Evolutionary conservation across 495 filamentous ascomycete species (phyloP), one percentile per base, ranked within the genome.

Genomic region (Hypoxylon fuscum): DNA sequence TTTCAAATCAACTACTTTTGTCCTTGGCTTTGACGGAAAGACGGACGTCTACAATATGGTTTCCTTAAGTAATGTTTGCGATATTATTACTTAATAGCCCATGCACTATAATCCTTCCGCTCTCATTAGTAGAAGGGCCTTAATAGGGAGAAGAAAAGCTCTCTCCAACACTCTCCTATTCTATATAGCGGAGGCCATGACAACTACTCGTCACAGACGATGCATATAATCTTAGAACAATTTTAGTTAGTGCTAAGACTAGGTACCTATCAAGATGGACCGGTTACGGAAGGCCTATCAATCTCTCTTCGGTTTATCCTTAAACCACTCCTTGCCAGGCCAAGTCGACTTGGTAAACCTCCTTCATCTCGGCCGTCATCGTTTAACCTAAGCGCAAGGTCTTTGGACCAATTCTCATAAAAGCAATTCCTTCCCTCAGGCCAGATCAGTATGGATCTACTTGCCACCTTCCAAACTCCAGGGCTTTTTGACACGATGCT

Each of bases 381-480:
- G 31, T 48, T 22, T 54, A 65, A 45, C 62, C 62, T 65, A 45
- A 43, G 55, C 49, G 22, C 46, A 46, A 52, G 43, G 40, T 55
- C 62, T 66, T 55, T 56, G 55, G 62, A 64, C 40, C 51, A 54
- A 50, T 35, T 40, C 49, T 32, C 15, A 42, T 45, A 51, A 47
- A 57, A 15, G 41, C 35, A 55, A 55, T 53, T 51, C 51, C 43
- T 53, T 51, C 51, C 43, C 20, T 21, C 52, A 25, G 47, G 40
- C 17, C 35, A 25, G 21, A 45, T 35, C 42, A 42, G 22, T 29
- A 22, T 38, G 38, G 37, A 34, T 55, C 56, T 41, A 59, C 25
- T 45, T 46, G 38, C 47, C 51, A 56, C 29, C 56, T 50, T 32
- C 48, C 41, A 53, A 67, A 67, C 64, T 62, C 64, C 64, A 49